These are phyloP conservation scores for Tribonema minus DNA, from an alignment of 108 stramenopile genomes.

Conservation along the genomic window DNA sequence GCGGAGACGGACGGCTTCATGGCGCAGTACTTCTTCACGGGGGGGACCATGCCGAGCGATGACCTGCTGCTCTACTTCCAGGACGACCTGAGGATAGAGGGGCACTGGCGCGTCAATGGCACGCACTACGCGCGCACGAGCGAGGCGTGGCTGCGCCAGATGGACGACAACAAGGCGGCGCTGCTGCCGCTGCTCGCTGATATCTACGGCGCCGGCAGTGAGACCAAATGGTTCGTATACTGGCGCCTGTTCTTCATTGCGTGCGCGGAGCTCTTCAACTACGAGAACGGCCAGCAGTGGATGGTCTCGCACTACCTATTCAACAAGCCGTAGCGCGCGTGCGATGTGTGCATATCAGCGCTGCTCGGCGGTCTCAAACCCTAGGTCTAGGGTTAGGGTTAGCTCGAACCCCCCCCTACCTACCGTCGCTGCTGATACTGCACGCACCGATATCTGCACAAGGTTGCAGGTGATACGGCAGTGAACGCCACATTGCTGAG, in stretches of 20 bases:
- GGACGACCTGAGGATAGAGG: slow-evolving; percentile 53
- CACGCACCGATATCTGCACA: no score
- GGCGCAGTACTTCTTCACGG: slow-evolving; percentile 75
- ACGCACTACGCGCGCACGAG: slow-evolving; percentile 58
- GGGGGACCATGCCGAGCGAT: slow-evolving; percentile 76
- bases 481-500: no score
- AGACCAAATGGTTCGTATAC: slow-evolving; percentile 63
- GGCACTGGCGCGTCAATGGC: slow-evolving; percentile 90
- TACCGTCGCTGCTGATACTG: no score
- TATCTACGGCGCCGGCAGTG: slow-evolving; percentile 60
- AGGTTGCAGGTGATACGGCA: no score
- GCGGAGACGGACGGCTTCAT: slow-evolving; percentile 83
- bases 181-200: slow-evolving; percentile 47
- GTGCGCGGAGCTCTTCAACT: slow-evolving; percentile 86
- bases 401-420: no score
- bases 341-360: no score
- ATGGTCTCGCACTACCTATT: slow-evolving; percentile 56
- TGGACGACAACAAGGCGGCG: slow-evolving; percentile 71
- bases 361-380: no score
- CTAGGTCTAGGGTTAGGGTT: no score
- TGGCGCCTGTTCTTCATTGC: slow-evolving; percentile 95
- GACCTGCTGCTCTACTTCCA: slow-evolving; percentile 90
- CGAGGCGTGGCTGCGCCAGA: slow-evolving; percentile 78
- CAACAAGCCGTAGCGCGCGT: slow-evolving; percentile 47
- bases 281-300: slow-evolving; percentile 76